phyloP scores from a whole-genome alignment of 2,329 filamentous ascomycete genomes.

The Phialophora chinensis region DNA sequence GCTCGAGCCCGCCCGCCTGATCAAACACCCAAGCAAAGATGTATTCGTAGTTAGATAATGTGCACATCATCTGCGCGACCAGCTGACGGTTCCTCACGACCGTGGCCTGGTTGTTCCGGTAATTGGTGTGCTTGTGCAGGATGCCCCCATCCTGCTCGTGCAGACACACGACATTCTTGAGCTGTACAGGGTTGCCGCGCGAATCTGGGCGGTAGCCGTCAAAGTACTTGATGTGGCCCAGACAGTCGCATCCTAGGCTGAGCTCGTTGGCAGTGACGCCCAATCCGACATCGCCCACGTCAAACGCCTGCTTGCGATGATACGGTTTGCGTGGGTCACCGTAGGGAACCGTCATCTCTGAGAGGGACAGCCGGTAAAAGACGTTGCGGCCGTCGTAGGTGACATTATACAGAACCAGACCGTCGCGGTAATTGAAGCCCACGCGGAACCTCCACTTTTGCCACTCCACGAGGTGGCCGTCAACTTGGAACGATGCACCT shows the following conservation, averaged over 20 bases:
- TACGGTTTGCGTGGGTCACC: slow-evolving; percentile 51
- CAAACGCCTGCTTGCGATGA: slow-evolving; percentile 53
- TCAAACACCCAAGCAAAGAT: slow-evolving; percentile 53
- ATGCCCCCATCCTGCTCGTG: slow-evolving; percentile 51
- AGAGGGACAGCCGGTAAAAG: slow-evolving; percentile 51
- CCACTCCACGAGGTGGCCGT: slow-evolving; percentile 46
- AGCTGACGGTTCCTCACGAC: slow-evolving; percentile 46
- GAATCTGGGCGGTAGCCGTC: slow-evolving; percentile 47
- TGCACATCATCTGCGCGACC: slow-evolving; percentile 49
- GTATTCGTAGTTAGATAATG: slow-evolving; percentile 54
- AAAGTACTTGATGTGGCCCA: slow-evolving; percentile 54
- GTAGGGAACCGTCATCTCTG: slow-evolving; percentile 56
- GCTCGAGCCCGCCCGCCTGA: slow-evolving; percentile 50
- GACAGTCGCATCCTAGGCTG: slow-evolving; percentile 52
- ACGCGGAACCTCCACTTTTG: slow-evolving; percentile 53
- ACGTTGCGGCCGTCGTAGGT: slow-evolving; percentile 48
- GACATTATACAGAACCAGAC: slow-evolving; percentile 51
- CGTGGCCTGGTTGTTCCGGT: slow-evolving; percentile 45
- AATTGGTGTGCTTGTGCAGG: slow-evolving; percentile 51
- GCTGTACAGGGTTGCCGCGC: slow-evolving; percentile 45
- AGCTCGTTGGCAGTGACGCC: slow-evolving; percentile 53
- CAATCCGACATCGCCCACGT: slow-evolving; percentile 52
- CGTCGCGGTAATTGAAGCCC: slow-evolving; percentile 56
- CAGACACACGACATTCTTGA: slow-evolving; percentile 52
- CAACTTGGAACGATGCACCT: slow-evolving; percentile 45